Base-by-base conservation (phyloP, 1,284 basidiomycete species). In the Ganoderma sp. region DNA sequence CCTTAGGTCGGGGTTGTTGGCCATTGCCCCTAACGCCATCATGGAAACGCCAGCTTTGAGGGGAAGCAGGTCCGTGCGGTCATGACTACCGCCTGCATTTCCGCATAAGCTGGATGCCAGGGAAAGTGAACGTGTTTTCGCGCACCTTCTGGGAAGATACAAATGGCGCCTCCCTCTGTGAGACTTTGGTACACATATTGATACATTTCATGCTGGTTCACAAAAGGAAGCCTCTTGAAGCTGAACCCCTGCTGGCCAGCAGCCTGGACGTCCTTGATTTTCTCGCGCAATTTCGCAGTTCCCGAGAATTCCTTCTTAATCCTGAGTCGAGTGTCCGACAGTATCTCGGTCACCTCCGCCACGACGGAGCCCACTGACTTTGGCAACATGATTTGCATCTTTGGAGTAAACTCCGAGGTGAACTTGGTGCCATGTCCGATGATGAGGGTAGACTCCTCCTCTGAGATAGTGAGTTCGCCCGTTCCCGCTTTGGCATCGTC, bases 11-110 rank as follows among this genome's bases (percentile, higher is more conserved):
- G 95, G 90, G 78, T 98, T 89, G 70, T 93, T 91, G 3, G 94
- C 93, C 94, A 98, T 97, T 1, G 97, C 96, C 43, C 97, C 97
- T 5, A 99, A 86, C n/a, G 97, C 96, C 96, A 99, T 98, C 74
- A 98, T 88, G 1, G 96, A 93, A 60, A 99, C 96, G 5, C 97
- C 97, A 25, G 97, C 97, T 81, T 99, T 99, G 59, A 99, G 85
- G 1, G 97, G 97, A 45, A 98, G 86, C 65, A 98, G 87, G 78
- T 98, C 96, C 19, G 94, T 97, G 50, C 97, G 91, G 81, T 99
- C 97, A 80, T 99, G 97, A 67, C 96, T 98, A 67, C 97, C 97
- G 74, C 96, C 95, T 96, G 12, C 45, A 34, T 17, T 25, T 25
- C 28, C 4, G n/a, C 22, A 73, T 34, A 54, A 70, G 4, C 63